phyloP scores from a whole-genome alignment of 2,329 filamentous ascomycete genomes.

The Sporothrix curviconia region DNA sequence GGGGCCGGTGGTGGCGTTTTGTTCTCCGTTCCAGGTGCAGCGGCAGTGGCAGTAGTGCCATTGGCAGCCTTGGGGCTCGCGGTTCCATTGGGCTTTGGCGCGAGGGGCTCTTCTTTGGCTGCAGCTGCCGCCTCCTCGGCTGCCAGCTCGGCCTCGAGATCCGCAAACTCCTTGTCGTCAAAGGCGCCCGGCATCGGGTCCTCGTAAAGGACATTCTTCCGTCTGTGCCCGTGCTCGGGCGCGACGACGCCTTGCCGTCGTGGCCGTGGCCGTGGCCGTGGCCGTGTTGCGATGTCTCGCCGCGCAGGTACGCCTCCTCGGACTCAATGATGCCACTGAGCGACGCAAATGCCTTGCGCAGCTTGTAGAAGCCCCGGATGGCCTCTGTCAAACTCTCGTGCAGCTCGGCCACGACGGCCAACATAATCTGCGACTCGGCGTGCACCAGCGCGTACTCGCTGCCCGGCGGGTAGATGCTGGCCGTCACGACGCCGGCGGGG shows the following conservation, averaged over 20 bases:
- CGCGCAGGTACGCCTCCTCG: conserved; percentile 44
- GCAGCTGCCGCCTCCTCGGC: conserved; percentile 15
- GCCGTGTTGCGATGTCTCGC: not conserved
- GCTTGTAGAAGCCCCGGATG: conserved; percentile 85
- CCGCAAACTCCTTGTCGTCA: conserved; percentile 30
- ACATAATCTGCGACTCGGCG: conserved; percentile 82
- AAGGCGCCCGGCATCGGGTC: conserved; percentile 35
- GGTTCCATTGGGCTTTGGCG: not conserved
- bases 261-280: not conserved
- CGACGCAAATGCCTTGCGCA: conserved; percentile 80
- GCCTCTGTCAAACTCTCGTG: conserved; percentile 91
- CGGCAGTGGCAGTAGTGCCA: not conserved
- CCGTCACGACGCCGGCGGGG: too few species aligned
- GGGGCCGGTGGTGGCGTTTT: not conserved
- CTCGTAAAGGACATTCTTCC: conserved; percentile 19
- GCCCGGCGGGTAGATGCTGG: conserved; percentile 68
- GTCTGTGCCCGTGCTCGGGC: not conserved
- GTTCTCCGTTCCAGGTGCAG: not conserved
- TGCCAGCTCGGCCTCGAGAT: conserved; percentile 25
- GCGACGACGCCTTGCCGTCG: too few species aligned
- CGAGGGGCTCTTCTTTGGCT: too few species aligned
- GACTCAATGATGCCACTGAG: conserved; percentile 72
- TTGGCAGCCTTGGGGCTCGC: not conserved
- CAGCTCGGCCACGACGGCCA: conserved; percentile 77
- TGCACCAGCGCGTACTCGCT: conserved; percentile 81